phyloP scores from a whole-genome alignment of 1,284 basidiomycete genomes.

The Psilocybe mexicana region DNA sequence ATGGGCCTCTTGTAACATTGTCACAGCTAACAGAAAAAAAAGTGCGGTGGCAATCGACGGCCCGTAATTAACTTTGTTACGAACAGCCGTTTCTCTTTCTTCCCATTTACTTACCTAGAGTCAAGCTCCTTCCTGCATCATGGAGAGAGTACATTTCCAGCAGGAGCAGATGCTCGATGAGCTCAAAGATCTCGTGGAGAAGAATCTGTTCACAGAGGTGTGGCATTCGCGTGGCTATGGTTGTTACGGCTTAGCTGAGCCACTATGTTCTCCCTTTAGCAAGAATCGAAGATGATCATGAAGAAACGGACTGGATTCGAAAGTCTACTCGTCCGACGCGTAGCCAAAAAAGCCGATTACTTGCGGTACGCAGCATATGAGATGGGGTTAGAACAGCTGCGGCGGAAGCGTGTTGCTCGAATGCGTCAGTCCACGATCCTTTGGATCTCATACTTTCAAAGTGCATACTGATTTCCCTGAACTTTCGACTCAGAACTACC shows the following conservation, averaged over 20 bases:
- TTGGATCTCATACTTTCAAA: slow-evolving; percentile 3
- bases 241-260: slow-evolving; percentile 3
- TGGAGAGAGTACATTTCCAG: slow-evolving; percentile 95
- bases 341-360: slow-evolving; percentile 87
- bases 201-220: slow-evolving; percentile 85
- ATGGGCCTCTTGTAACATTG: background rate
- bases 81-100: background rate
- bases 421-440: slow-evolving; percentile 54
- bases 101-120: background rate
- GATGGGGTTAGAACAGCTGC: slow-evolving; percentile 82
- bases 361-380: slow-evolving; percentile 92
- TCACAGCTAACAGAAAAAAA: slow-evolving; percentile 4
- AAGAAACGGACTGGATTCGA: slow-evolving; percentile 86
- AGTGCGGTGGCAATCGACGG: background rate
- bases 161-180: slow-evolving; percentile 96
- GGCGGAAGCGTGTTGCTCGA: slow-evolving; percentile 73
- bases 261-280: slow-evolving; percentile 37
- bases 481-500: slow-evolving; percentile 44
- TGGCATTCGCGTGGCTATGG: slow-evolving; percentile 24
- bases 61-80: background rate
- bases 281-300: slow-evolving; percentile 85
- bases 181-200: slow-evolving; percentile 91
- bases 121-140: slow-evolving; percentile 33
- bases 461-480: background rate
- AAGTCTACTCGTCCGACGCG: slow-evolving; percentile 78